A percentile compares a stretch with the other conserved stretches of the same genome.
Conservation (phyloP, 2,329 filamentous ascomycete genomes). For the Coniella vitis region DNA sequence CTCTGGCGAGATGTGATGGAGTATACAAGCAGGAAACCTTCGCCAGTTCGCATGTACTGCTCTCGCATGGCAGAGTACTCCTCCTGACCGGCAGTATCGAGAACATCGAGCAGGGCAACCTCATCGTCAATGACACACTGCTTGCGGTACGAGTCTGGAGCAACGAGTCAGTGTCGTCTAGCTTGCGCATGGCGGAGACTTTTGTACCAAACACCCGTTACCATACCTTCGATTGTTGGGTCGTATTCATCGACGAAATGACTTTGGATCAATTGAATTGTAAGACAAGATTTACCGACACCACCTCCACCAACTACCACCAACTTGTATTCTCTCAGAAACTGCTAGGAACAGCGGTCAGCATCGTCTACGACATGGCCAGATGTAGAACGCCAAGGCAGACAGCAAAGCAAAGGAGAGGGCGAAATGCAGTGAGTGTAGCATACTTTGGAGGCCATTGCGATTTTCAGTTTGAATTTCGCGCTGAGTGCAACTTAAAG, state of each 20-base stretch:
- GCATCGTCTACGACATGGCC: neutral
- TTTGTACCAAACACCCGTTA: neutral
- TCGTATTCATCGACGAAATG: conserved; percentile 99
- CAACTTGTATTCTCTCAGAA: conserved; percentile 87
- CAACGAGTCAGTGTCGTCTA: conserved; percentile 13
- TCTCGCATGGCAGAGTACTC: conserved; percentile 99
- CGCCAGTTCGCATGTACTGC: conserved; percentile 98
- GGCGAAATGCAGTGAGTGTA: neutral
- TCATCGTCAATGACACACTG: conserved; percentile 99
- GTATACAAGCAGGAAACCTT: conserved; percentile 96
- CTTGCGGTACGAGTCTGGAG: conserved; percentile 95
- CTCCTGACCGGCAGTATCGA: conserved; percentile 97
- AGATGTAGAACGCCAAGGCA: conserved; percentile 14
- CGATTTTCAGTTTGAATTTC: conserved; percentile 11
- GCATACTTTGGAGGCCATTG: conserved; percentile 36
- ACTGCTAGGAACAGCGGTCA: conserved; percentile 40
- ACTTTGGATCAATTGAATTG: conserved; percentile 90
- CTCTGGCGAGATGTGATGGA: conserved; percentile 96
- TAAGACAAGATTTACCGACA: conserved; percentile 98
- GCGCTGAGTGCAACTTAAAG: conserved; percentile 8
- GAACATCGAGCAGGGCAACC: conserved; percentile 92
- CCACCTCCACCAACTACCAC: conserved; percentile 97
- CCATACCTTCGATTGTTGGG: conserved; percentile 93
- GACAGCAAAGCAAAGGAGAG: neutral
- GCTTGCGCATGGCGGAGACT: neutral